Percentiles rank a stretch among this genome's conserved stretches.
Conservation (phyloP, 257 asterid genomes). For the Phtheirospermum japonicum region DNA sequence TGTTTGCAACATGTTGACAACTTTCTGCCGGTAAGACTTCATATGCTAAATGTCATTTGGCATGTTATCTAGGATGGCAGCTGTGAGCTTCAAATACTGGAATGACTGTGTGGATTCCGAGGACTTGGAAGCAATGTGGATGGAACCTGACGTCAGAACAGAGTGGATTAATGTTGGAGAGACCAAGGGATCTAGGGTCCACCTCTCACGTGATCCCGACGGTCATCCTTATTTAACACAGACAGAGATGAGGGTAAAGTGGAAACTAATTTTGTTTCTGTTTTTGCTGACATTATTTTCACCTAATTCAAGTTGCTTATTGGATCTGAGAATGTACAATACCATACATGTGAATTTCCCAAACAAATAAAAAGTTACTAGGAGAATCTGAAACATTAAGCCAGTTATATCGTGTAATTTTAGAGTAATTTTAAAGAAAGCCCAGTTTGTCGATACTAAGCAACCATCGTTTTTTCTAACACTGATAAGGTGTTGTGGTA, state of each 20-base stretch:
- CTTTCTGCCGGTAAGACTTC: conserved; percentile 19
- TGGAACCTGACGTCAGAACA: conserved; percentile 61
- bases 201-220: conserved; percentile 93
- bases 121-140: conserved; percentile 90
- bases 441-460: not conserved
- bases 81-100: conserved; percentile 83
- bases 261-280: conserved; percentile 15
- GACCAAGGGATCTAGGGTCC: conserved; percentile 71
- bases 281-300: not conserved
- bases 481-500: conserved; percentile 7
- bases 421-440: not conserved
- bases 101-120: conserved; percentile 79
- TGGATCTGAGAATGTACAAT: not conserved
- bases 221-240: conserved; percentile 90
- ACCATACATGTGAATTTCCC: conserved; percentile 6
- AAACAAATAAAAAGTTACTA: not conserved
- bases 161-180: conserved; percentile 93
- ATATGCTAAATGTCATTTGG: conserved; percentile 17
- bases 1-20: too few species aligned
- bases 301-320: not conserved
- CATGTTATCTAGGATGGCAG: conserved; percentile 42
- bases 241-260: conserved; percentile 88
- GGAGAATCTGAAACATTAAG: not conserved
- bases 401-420: conserved; percentile 1
- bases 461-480: conserved; percentile 6